Percentiles rank a stretch among this genome's conserved stretches.
Evolutionary conservation across 345 rosid genomes (phyloP).

Genomic region (Balakata baccata): DNA sequence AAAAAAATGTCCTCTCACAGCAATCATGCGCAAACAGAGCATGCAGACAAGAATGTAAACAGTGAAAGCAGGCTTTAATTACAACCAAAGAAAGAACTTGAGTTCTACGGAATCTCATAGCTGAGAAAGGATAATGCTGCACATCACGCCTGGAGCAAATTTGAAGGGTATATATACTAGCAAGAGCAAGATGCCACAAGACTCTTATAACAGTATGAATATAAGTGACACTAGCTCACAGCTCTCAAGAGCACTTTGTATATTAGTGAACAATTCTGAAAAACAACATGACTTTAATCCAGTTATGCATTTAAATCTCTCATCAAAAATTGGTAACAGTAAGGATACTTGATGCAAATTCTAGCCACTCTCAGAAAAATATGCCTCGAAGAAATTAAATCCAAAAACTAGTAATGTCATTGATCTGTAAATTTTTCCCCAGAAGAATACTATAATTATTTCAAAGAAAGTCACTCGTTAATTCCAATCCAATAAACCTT

Average conservation of each 20-base stretch:
- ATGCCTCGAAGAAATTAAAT: not conserved
- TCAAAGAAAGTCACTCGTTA: not conserved
- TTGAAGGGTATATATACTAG: no score
- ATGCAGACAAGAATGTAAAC: not conserved
- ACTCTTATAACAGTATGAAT: no score
- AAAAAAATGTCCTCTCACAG: conserved; percentile 4
- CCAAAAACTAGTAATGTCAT: not conserved
- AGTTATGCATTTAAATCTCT: not conserved
- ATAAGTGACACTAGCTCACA: no score
- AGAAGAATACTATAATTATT: not conserved
- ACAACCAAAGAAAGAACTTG: not conserved
- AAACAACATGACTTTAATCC: no score
- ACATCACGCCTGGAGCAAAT: no score
- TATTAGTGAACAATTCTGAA: no score
- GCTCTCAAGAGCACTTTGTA: no score
- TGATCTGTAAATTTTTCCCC: not conserved
- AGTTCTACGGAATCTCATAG: not conserved
- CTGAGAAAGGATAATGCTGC: not conserved
- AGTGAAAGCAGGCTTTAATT: not conserved
- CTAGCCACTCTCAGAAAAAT: not conserved
- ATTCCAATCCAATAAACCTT: not conserved
- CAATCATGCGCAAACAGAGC: not conserved
- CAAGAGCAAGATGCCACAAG: no score
- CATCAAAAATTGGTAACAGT: not conserved
- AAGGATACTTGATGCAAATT: no score